Evolutionary conservation across 345 rosid genomes (phyloP), one percentile per base, ranked within the genome.

Genomic region (Lagerstroemia speciosa): DNA sequence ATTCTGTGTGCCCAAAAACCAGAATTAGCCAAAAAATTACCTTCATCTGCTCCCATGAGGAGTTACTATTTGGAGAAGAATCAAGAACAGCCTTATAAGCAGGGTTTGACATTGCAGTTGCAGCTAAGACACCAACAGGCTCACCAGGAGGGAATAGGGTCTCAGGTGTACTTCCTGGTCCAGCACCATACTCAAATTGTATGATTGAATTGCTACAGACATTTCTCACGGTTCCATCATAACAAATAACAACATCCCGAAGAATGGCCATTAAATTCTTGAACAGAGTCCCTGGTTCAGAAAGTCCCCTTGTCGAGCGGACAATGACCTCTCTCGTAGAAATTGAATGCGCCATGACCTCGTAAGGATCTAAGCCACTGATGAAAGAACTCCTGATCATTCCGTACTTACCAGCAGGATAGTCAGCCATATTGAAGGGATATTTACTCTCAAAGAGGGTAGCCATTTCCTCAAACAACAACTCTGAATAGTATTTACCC

Each of bases 21-120:
- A 15, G 24, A 67, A 68, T 24, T 30, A 46, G 69, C 65, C 34
- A n/a, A 64, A 36, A 60, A 40, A 43, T 31, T 79, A 94, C 99
- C 98, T 94, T 94, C 99, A 94, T 94, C 79, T 80, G 73, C 69
- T 94, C 99, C 99, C 99, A 94, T 14, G 96, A 94, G 24, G 89
- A 85, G 72, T 86, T 94, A 81, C 96, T 94, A 68, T 82, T 91
- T 15, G 97, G 85, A 69, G 84, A 73, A 63, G 99, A 91, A 87
- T 94, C 99, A 74, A 94, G 95, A 73, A 94, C 99, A 3, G 99
- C 99, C 77, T 91, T 94, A 64, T 91, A 94, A 8, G 99, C 99
- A 74, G 99, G 98, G 79, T 82, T 91, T 41, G 97, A 91, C 95
- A 94, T 91, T 26, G 97, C 95, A 67, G 99, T 94, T 48, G 99